Evolutionary conservation across 345 rosid genomes (phyloP).

Genomic region (Luvunga scandens): DNA sequence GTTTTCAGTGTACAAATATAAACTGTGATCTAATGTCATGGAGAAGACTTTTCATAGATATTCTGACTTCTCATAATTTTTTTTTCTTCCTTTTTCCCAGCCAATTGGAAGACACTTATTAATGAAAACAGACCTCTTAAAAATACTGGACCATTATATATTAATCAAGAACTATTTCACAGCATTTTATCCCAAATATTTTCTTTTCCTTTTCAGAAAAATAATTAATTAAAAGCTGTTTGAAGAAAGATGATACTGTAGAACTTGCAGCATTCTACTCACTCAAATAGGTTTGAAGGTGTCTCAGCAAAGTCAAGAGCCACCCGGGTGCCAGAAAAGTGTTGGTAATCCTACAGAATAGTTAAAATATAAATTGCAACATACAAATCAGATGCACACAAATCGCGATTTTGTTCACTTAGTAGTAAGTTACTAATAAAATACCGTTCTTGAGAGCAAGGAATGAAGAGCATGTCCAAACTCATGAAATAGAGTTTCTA

Average conservation of each 20-base stretch:
- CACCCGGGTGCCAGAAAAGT: slow-evolving; percentile 91
- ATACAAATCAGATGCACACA: background rate
- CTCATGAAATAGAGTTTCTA: slow-evolving; percentile 94
- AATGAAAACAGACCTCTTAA: background rate
- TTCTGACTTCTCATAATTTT: background rate
- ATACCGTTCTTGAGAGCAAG: slow-evolving; percentile 89
- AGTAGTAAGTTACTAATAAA: slow-evolving; percentile 12
- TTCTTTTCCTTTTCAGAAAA: background rate
- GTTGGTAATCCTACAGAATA: slow-evolving; percentile 79
- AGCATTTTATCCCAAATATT: background rate
- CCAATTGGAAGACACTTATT: background rate
- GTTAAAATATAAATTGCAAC: slow-evolving; percentile 2
- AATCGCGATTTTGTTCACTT: background rate
- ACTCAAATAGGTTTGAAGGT: slow-evolving; percentile 96
- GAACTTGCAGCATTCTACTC: slow-evolving; percentile 38
- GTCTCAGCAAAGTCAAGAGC: slow-evolving; percentile 93
- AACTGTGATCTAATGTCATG: background rate
- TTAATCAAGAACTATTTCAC: background rate
- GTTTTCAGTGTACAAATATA: background rate
- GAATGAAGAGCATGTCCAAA: slow-evolving; percentile 97
- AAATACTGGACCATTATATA: background rate
- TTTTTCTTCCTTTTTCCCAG: background rate
- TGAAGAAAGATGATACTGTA: slow-evolving; percentile 1
- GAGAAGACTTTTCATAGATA: background rate
- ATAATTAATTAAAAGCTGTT: background rate